These are phyloP conservation scores for Erigeron canadensis DNA, from an alignment of 129 eudicot species.

Conservation along the genomic window DNA sequence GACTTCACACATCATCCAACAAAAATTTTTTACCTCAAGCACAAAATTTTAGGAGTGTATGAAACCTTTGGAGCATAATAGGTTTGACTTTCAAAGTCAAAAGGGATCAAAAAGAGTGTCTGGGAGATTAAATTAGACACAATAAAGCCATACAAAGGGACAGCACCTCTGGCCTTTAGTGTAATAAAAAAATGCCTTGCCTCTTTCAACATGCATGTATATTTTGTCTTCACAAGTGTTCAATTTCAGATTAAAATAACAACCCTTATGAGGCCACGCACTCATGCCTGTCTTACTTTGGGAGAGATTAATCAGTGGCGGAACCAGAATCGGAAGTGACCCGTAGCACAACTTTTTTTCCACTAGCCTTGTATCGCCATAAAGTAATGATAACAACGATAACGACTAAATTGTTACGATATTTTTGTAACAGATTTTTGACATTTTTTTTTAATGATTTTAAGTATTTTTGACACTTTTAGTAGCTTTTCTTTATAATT, in stretches of 20 bases:
- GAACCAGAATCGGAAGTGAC: too few relatives aligned
- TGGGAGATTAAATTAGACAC: neutral
- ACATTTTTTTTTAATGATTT: too few relatives aligned
- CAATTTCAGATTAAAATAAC: neutral
- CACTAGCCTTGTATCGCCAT: too few relatives aligned
- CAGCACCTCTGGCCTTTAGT: constrained; percentile 18
- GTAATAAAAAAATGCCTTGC: constrained; percentile 8
- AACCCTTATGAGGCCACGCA: neutral
- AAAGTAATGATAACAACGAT: too few relatives aligned
- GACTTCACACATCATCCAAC: neutral
- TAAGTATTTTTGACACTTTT: too few relatives aligned
- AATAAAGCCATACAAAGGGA: constrained; percentile 17
- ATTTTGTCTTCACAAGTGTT: constrained; percentile 6
- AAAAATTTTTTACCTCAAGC: neutral
- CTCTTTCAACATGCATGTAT: constrained; percentile 9
- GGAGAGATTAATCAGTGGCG: too few relatives aligned
- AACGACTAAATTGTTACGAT: too few relatives aligned
- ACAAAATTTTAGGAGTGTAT: neutral
- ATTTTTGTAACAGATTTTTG: too few relatives aligned
- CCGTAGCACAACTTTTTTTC: too few relatives aligned
- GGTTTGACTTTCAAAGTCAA: constrained; percentile 26
- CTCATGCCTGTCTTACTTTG: too few relatives aligned
- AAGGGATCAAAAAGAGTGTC: neutral
- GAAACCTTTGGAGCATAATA: constrained; percentile 5
- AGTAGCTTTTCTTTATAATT: too few relatives aligned